Base-by-base conservation (phyloP, 148 eudicot species). In the Tetragonia tetragonoides region DNA sequence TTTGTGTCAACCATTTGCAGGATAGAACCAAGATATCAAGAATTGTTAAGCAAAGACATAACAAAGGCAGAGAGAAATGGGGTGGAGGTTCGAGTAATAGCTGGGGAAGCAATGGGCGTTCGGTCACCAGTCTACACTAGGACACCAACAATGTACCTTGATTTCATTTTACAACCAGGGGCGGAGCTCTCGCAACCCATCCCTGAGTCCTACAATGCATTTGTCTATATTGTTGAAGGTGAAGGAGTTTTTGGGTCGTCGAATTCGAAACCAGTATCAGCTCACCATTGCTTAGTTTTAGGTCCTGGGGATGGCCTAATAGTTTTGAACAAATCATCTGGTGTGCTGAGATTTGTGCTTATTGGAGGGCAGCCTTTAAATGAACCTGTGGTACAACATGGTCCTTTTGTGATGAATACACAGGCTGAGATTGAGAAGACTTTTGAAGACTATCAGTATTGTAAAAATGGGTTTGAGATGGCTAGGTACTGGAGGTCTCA, bases 391-490 rank as follows among this genome's bases (percentile, higher is more conserved):
- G 94, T 87, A 12, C 99, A 91, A 73, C 86, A 93, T 76, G 99
- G 99, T 7, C 99, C 99, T 16, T 95, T 95, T 88, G 99, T 95
- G 78, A 95, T 95, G 99, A 95, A 93, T 76, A 87, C 99, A 7
- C 91, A 88, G 67, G 93, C 84, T n/a, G 97, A 95, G 71, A 91
- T 95, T 85, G 86, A 91, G 59, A 79, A 90, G 87, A 81, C 99
- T 46, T 85, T 95, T 72, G 86, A 89, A 68, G 99, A 95, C 74
- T 95, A 91, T 81, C 87, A 88, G 47, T 79, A 81, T 20, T 73
- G 74, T 68, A 91, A 87, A 83, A 91, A 95, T 84, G 99, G 99
- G 28, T 95, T 95, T 82, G 99, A 95, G 72, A 83, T 75, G 86
- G 97, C 99, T 2, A 90, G 85, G 74, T 44, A 80, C 63, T 95